These are phyloP conservation scores for Phyllosticta citribraziliensis DNA, from an alignment of 2,329 filamentous ascomycete genomes.

Conservation along the genomic window DNA sequence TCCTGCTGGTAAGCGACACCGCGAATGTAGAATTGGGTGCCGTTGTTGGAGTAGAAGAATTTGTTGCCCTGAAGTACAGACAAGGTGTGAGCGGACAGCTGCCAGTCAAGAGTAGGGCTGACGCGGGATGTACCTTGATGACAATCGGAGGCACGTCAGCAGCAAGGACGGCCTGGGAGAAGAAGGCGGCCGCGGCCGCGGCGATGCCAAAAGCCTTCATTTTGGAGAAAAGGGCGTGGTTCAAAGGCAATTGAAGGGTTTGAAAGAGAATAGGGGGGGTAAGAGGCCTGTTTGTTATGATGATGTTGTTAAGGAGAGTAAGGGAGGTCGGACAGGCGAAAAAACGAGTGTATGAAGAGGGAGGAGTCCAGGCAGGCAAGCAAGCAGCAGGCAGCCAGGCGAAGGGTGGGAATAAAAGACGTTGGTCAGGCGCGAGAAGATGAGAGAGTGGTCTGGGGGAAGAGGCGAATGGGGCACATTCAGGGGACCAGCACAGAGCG, in stretches of 20 bases:
- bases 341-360: neutral
- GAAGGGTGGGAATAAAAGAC: neutral
- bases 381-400: neutral
- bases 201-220: constrained; percentile 47
- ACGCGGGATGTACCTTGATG: constrained; percentile 50
- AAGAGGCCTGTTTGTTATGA: neutral
- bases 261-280: constrained; percentile 6
- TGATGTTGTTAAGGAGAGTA: neutral
- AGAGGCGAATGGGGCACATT: neutral
- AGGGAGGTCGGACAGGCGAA: neutral
- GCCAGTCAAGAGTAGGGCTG: constrained; percentile 3
- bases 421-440: neutral
- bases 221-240: constrained; percentile 19
- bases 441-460: neutral
- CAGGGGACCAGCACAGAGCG: constrained; percentile 6
- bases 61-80: constrained; percentile 53
- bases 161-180: constrained; percentile 35
- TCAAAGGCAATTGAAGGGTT: constrained; percentile 8
- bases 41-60: constrained; percentile 82
- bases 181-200: constrained; percentile 43
- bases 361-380: neutral
- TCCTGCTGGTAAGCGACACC: constrained; percentile 95
- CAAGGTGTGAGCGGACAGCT: constrained; percentile 12
- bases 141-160: constrained; percentile 55
- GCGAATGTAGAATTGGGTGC: constrained; percentile 67